Base-by-base conservation (phyloP, 352 stramenopile species). In the Phytopythium aichiense region DNA sequence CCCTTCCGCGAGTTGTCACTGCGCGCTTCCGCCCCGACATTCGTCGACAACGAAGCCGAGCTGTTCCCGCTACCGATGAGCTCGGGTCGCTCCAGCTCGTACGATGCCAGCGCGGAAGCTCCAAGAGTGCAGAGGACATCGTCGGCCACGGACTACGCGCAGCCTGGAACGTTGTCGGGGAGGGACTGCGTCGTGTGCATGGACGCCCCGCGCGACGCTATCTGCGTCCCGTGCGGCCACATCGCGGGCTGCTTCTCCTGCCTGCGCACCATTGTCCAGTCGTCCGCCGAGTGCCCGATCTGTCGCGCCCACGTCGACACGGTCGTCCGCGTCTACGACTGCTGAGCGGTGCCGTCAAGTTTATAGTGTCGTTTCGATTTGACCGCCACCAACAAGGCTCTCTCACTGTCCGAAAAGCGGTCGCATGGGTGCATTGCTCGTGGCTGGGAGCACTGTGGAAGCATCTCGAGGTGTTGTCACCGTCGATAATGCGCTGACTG, bases 171-270 rank as follows among this genome's bases (percentile, higher is more conserved):
- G 23, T n/a, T 33, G 23, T 31, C 53, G 2, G 23, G n/a, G 3
- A 33, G 45, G 23, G 59, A 60, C 43, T 89, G 80, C 54, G 73
- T 81, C 60, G 72, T 89, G n/a, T 89, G 76, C 54, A 65, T 71
- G 56, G 74, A 84, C 45, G 71, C 76, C 13, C 30, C 62, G 22
- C 70, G 80, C 0, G 71, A 87, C 46, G 76, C 78, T 8, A 73
- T 87, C 46, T 87, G 78, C 58, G 77, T 89, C 25, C 80, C 80
- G 18, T 89, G 78, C 30, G 78, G 80, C 2, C 80, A 89, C 59
- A 67, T 86, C 40, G 74, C 78, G 5, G 74, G 74, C n/a, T 89
- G 80, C 66, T 72, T 73, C 54, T 43, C 60, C 9, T 88, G 80
- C 49, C 81, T 88, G 55, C 37, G 60, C 51, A 52, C 51, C 7